phyloP scores from a whole-genome alignment of 768 basidiomycete genomes.

The Lactarius sp. region DNA sequence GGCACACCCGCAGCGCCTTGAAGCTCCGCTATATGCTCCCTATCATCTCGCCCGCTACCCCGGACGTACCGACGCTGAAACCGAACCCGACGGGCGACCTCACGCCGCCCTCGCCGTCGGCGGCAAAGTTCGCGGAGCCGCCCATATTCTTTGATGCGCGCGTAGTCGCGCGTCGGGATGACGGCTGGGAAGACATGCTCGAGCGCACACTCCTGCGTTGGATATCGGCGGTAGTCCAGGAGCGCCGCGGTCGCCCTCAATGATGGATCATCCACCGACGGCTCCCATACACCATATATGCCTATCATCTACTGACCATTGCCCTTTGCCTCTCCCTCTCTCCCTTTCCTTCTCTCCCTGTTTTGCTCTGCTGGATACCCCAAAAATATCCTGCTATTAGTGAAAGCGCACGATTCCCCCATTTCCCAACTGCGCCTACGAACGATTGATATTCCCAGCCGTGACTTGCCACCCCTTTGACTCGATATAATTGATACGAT shows the following conservation, averaged over 20 bases:
- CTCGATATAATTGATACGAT: neutral
- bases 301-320: conserved; percentile 9
- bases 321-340: too few relatives aligned
- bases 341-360: too few relatives aligned
- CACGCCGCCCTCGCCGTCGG: conserved; percentile 30
- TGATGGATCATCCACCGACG: neutral
- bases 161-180: conserved; percentile 64
- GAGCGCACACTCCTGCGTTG: conserved; percentile 57
- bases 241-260: conserved; percentile 38
- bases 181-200: conserved; percentile 81
- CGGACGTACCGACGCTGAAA: conserved; percentile 30
- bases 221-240: conserved; percentile 64
- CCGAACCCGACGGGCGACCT: conserved; percentile 23
- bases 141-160: conserved; percentile 67
- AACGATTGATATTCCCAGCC: neutral
- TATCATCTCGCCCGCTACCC: conserved; percentile 49
- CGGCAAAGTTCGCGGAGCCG: conserved; percentile 38
- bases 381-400: neutral
- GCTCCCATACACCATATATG: neutral
- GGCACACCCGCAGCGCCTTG: conserved; percentile 49
- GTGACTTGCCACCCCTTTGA: neutral
- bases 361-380: conserved; percentile 2
- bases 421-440: neutral
- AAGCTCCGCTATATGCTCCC: conserved; percentile 81
- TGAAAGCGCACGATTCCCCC: too few relatives aligned